phyloP scores from a whole-genome alignment of 2,329 filamentous ascomycete species.

The Orbilia blumenaviensis region DNA sequence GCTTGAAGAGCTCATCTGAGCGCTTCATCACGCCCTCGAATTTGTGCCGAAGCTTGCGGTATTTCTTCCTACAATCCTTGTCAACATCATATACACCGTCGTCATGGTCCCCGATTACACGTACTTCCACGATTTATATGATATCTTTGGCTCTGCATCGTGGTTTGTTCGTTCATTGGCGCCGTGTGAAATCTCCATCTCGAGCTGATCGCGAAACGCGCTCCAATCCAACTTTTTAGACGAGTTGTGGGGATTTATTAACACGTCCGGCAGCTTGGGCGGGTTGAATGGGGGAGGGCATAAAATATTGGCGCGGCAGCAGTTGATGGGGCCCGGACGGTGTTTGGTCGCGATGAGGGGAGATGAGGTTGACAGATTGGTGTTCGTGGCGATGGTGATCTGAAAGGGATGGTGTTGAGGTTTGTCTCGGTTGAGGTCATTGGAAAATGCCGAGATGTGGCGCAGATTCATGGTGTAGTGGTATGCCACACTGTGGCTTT shows the following conservation, averaged over 20 bases:
- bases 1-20: constrained; percentile 81
- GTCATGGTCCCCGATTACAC: constrained; percentile 37
- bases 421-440: constrained; percentile 11
- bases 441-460: constrained; percentile 18
- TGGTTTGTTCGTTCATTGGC: constrained; percentile 53
- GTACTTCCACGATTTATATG: constrained; percentile 62
- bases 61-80: constrained; percentile 80
- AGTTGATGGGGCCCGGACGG: neutral
- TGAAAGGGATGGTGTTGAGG: constrained; percentile 29
- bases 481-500: constrained; percentile 2
- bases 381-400: constrained; percentile 15
- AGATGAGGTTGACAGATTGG: constrained; percentile 4
- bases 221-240: constrained; percentile 50
- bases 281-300: neutral
- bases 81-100: constrained; percentile 64
- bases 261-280: constrained; percentile 35
- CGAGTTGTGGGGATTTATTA: constrained; percentile 1
- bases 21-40: constrained; percentile 82
- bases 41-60: constrained; percentile 83
- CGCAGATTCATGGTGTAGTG: neutral
- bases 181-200: constrained; percentile 53
- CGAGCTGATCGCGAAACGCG: constrained; percentile 54
- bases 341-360: neutral
- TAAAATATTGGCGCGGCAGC: neutral
- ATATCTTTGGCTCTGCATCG: constrained; percentile 57